Evolutionary conservation across 192 early-diverging fungal genomes (phyloP), one percentile per base, ranked within the genome.

Genomic region (Spizellomyces sp.): DNA sequence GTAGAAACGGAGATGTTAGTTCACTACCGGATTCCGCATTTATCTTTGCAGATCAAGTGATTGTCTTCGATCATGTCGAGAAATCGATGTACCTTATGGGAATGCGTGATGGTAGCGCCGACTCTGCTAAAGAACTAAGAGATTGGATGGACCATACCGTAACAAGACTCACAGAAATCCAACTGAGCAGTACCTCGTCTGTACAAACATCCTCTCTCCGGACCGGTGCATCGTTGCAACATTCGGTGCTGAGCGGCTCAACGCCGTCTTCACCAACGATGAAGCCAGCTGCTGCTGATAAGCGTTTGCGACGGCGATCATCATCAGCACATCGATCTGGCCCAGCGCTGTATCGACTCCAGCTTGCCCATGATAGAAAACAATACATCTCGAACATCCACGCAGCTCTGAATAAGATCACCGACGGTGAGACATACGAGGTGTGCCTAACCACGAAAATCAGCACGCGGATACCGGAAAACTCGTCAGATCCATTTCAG

Each of bases 371-470:
- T 56, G n/a, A 48, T 0, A 79, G 77, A 10, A 50, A 74, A 12
- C 41, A 66, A 9, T 94, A 94, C 69, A 58, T 92, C 5, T 48
- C 68, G 6, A 82, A 86, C 15, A 89, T 94, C 17, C 66, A 80
- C 55, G 69, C 79, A 45, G 85, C 87, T 15, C 70, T 89, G 8
- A 48, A 78, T 19, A 77, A 84, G 46, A 98, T 98, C 63, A 52
- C 79, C 0, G 83, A 86, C 57, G 96, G 96, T 47, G 95, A 98
- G 72, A 90, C 95, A n/a, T 98, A 98, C 77, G 96, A 98, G 72
- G 77, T 97, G 3, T 96, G 95, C 73, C 69, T 98, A 58, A 98
- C 96, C 0, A 97, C 92, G 2, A 92, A 93, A 54, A 87, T 95
- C 36, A 50, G 8, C 5, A 45, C 46, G 0, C 21, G 9, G 17